These are phyloP conservation scores for Puccinia triticina DNA, from an alignment of 1,284 basidiomycete genomes.

Conservation along the genomic window DNA sequence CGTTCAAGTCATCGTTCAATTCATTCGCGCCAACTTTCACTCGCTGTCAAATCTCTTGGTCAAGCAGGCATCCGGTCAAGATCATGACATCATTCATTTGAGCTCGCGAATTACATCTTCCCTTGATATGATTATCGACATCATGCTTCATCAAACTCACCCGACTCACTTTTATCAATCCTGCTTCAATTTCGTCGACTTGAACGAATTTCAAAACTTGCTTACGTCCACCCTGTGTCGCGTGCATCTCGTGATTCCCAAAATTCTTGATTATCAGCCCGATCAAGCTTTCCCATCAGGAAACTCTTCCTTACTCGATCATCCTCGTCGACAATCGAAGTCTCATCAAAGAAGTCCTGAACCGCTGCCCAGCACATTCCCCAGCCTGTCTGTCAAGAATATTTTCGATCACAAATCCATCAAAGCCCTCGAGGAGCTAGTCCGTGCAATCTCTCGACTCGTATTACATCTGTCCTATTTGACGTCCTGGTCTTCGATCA, in stretches of 20 bases:
- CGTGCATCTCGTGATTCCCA: constrained; percentile 27
- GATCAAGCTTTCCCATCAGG: neutral
- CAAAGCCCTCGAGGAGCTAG: constrained; percentile 12
- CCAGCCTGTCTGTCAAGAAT: constrained; percentile 17
- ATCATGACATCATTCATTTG: constrained; percentile 12
- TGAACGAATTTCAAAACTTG: neutral
- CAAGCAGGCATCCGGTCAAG: constrained; percentile 30
- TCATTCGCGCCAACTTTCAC: constrained; percentile 15
- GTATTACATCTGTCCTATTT: neutral
- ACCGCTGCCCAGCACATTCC: constrained; percentile 4
- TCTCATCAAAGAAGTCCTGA: neutral
- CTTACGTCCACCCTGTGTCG: constrained; percentile 2
- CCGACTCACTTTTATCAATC: constrained; percentile 1
- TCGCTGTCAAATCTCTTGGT: constrained; percentile 13
- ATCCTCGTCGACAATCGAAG: neutral
- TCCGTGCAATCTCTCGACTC: constrained; percentile 19
- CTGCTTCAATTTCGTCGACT: constrained; percentile 7
- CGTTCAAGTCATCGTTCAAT: neutral
- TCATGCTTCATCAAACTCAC: constrained; percentile 6
- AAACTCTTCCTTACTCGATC: neutral
- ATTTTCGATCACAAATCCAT: constrained; percentile 19
- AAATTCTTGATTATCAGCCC: constrained; percentile 11
- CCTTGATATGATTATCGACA: neutral
- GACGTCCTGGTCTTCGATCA: neutral
- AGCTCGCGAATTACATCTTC: constrained; percentile 5